phyloP scores from a whole-genome alignment of 805 yeast genomes.

The Barnettozyma wickerhamii region DNA sequence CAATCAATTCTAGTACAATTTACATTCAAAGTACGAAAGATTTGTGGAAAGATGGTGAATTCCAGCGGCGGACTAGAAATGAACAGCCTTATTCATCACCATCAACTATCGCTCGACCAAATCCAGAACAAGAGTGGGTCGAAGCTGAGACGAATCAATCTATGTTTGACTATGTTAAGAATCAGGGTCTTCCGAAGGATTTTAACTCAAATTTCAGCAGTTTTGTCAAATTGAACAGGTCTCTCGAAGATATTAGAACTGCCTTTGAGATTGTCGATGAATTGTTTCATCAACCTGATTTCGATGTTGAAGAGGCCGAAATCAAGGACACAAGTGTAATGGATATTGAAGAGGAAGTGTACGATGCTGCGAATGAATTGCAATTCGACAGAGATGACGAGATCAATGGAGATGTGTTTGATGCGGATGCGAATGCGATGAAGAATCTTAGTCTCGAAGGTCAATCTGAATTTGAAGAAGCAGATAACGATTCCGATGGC shows the following conservation, averaged over 20 bases:
- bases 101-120: slow-evolving; percentile 24
- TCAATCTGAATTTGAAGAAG: slow-evolving; percentile 3
- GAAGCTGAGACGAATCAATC: slow-evolving; percentile 34
- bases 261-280: slow-evolving; percentile 29
- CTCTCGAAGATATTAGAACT: slow-evolving; percentile 26
- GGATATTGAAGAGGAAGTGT: slow-evolving; percentile 7
- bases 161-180: slow-evolving; percentile 29
- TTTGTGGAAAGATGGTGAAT: slow-evolving; percentile 54
- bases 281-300: slow-evolving; percentile 27
- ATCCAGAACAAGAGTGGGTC: slow-evolving; percentile 33
- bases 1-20: slow-evolving; percentile 13
- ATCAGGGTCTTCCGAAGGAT: slow-evolving; percentile 10
- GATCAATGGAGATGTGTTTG: slow-evolving; percentile 7
- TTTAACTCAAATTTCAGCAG: slow-evolving; percentile 11
- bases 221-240: slow-evolving; percentile 22
- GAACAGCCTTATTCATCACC: slow-evolving; percentile 28
- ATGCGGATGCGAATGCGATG: too few species aligned
- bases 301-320: slow-evolving; percentile 3
- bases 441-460: neutral
- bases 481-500: slow-evolving; percentile 1
- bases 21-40: slow-evolving; percentile 46
- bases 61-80: slow-evolving; percentile 42
- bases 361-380: too few species aligned
- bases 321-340: neutral
- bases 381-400: too few species aligned